Evolutionary conservation across 208 protist species (phyloP), one percentile per base, ranked within the genome.

Genomic region (Jaenimonas drosophilae): DNA sequence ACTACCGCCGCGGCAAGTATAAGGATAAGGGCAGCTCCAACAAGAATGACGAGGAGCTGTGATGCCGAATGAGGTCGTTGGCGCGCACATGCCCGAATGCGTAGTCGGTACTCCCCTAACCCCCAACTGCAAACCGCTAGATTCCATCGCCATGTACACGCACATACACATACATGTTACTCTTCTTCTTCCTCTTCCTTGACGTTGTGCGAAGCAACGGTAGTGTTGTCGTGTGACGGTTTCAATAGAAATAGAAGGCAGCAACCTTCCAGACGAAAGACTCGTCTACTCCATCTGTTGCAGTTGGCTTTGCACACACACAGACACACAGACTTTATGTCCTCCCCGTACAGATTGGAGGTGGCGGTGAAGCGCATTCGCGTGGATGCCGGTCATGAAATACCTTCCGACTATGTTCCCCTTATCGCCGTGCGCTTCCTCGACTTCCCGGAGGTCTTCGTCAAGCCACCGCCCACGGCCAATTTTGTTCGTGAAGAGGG

Each of bases 281-380:
- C n/a, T n/a, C n/a, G n/a, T n/a, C n/a, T n/a, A n/a, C n/a, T n/a
- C n/a, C n/a, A n/a, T n/a, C n/a, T n/a, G n/a, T n/a, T n/a, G n/a
- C n/a, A n/a, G n/a, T n/a, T n/a, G n/a, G n/a, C n/a, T 43, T 48
- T 4, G 19, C 43, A 36, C 26, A 16, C 27, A 31, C 32, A 48
- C 27, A 9, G 27, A 34, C 32, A 48, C 27, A 37, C 6, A 21
- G 24, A 43, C 43, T 26, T n/a, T 32, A 53, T 50, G 4, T 23
- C 12, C 23, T 36, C 47, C 52, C 53, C 41, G 23, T 90, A 84
- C 45, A 59, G 74, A 5, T 58, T 91, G 23, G 83, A 91, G 44
- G 64, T 87, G n/a, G 65, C 72, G 2, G 76, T 91, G 28, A 70
- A 54, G 53, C 53, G 64, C n/a, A 42, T 91, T 24, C 60, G 75